A percentile compares a stretch with the other conserved stretches of the same genome.
phyloP scores from a whole-genome alignment of 116 monocot species.

The Papilionanthe hybrid region DNA sequence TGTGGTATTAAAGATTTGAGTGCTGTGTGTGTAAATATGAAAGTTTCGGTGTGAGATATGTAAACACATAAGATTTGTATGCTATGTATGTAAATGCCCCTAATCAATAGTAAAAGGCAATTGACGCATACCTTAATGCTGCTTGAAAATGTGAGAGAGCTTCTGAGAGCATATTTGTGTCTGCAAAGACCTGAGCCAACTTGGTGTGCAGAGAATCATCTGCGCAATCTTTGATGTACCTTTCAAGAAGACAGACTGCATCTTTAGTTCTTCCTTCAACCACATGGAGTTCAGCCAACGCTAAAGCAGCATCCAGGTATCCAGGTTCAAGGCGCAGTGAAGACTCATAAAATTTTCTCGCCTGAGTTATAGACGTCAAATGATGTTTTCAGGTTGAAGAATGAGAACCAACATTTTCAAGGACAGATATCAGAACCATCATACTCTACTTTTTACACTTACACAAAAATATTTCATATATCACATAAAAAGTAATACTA shows the following conservation, averaged over 20 bases:
- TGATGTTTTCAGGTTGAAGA: not conserved
- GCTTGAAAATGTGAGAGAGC: constrained; percentile 94
- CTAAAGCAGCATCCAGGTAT: constrained; percentile 94
- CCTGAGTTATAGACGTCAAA: constrained; percentile 29
- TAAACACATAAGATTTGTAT: too few species aligned
- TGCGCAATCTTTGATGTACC: constrained; percentile 88
- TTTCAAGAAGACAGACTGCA: constrained; percentile 84
- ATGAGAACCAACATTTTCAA: not conserved
- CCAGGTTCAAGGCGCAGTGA: constrained; percentile 93
- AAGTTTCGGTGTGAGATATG: not conserved
- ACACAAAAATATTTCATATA: too few species aligned
- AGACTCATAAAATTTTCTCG: constrained; percentile 96
- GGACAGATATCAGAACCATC: not conserved
- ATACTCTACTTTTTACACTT: not conserved
- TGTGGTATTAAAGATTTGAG: too few species aligned
- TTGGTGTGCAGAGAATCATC: constrained; percentile 98
- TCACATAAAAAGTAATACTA: too few species aligned
- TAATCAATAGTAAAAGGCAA: not conserved
- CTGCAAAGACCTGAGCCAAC: constrained; percentile 98
- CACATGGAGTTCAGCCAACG: constrained; percentile 91
- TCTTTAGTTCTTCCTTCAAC: constrained; percentile 84
- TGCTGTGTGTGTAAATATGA: too few species aligned
- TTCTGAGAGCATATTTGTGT: constrained; percentile 81
- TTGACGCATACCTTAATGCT: constrained; percentile 65
- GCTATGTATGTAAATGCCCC: too few species aligned